Base-by-base conservation (phyloP, 106 monocot species). In the Xerophyta viscosa region DNA sequence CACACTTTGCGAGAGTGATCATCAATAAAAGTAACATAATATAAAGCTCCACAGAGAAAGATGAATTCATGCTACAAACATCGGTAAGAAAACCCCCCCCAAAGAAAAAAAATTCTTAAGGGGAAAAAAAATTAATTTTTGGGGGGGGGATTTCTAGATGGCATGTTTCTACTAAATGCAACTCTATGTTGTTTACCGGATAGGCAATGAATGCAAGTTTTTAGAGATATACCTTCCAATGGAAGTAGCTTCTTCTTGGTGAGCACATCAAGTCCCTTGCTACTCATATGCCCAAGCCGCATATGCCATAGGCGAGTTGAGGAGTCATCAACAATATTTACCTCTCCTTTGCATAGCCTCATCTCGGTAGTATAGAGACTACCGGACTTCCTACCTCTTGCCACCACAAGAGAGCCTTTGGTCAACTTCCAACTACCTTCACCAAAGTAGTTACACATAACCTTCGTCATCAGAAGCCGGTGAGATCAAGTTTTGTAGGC, bases 61-160 rank as follows among this genome's bases (percentile, higher is more conserved):
- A 3, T 36, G 36, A 0, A n/a, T 36, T 36, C 36, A 54, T 36
- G 25, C 27, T 11, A 46, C 69, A 69, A 0, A 69, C 1, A 33
- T 69, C 43, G 20, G 41, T 22, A 31, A 52, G 45, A n/a, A n/a
- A n/a, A n/a, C n/a, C n/a, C n/a, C n/a, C n/a, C n/a, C n/a, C n/a
- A n/a, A n/a, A n/a, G n/a, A n/a, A n/a, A n/a, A n/a, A n/a, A n/a
- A n/a, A n/a, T n/a, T n/a, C n/a, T n/a, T n/a, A n/a, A n/a, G n/a
- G n/a, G n/a, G n/a, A n/a, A n/a, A n/a, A n/a, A n/a, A n/a, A 1
- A 61, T 31, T 27, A 54, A 46, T 19, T 66, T 29, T 22, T 57
- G 15, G 12, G 37, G 47, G 31, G 33, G 13, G 25, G n/a, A 13
- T 44, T 31, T 64, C 45, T 50, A 24, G 50, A 50, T 24, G 24